A percentile compares a stretch with the other conserved stretches of the same genome.
Evolutionary conservation across 805 yeast species (phyloP).

Genomic region (Scheffersomyces lignosus): DNA sequence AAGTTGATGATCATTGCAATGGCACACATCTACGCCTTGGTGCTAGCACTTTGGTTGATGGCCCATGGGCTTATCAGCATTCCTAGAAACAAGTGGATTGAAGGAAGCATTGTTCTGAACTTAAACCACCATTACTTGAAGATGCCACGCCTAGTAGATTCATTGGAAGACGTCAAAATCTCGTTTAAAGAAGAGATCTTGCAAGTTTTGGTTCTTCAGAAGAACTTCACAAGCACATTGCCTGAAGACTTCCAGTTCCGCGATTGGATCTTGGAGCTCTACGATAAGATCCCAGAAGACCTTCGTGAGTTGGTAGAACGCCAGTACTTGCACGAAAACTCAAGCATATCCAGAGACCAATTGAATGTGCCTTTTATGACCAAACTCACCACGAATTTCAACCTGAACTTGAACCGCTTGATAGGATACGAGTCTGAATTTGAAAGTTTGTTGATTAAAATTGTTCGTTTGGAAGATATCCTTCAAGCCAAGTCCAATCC

Average conservation of each 20-base stretch:
- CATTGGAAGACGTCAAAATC: slow-evolving; percentile 60
- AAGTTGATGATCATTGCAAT: slow-evolving; percentile 71
- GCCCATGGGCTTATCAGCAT: slow-evolving; percentile 75
- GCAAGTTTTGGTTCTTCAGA: slow-evolving; percentile 53
- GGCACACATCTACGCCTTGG: slow-evolving; percentile 73
- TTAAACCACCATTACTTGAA: slow-evolving; percentile 46
- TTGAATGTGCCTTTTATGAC: slow-evolving; percentile 47
- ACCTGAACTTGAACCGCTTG: slow-evolving; percentile 50
- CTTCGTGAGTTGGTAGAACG: slow-evolving; percentile 32
- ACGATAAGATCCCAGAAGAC: slow-evolving; percentile 44
- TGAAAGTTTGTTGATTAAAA: slow-evolving; percentile 46
- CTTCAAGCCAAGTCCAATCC: slow-evolving; percentile 39
- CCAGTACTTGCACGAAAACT: slow-evolving; percentile 22
- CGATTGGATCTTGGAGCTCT: slow-evolving; percentile 65
- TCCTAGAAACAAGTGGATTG: slow-evolving; percentile 52
- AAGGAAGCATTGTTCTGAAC: slow-evolving; percentile 28
- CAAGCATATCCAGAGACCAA: slow-evolving; percentile 27
- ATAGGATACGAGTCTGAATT: slow-evolving; percentile 60
- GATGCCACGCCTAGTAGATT: slow-evolving; percentile 59
- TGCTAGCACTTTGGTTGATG: slow-evolving; percentile 79
- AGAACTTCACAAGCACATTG: slow-evolving; percentile 36
- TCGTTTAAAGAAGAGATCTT: slow-evolving; percentile 63
- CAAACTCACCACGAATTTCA: slow-evolving; percentile 51
- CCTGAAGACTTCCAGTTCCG: slow-evolving; percentile 42
- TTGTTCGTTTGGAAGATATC: slow-evolving; percentile 58